Percentiles rank a stretch among this genome's conserved stretches.
Evolutionary conservation across 2,329 filamentous ascomycete species (phyloP).

Genomic region (Calonectria fujianensis): DNA sequence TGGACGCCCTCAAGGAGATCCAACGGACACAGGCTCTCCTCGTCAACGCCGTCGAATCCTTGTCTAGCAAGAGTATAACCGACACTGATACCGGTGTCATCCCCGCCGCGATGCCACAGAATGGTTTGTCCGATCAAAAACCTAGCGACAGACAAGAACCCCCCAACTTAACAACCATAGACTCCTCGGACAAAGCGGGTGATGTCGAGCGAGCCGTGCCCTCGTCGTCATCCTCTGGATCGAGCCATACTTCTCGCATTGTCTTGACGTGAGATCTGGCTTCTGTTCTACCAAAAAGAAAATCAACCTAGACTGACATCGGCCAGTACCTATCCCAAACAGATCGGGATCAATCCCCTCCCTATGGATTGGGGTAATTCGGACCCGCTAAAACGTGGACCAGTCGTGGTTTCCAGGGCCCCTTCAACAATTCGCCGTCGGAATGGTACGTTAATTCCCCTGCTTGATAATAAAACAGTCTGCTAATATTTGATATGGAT

Average conservation of each 20-base stretch:
- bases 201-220: constrained; percentile 51
- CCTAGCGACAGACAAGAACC: constrained; percentile 39
- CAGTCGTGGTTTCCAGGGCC: constrained; percentile 89
- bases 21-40: constrained; percentile 65
- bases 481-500: constrained; percentile 43
- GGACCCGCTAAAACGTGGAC: constrained; percentile 85
- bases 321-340: constrained; percentile 87
- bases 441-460: constrained; percentile 77
- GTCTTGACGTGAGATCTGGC: constrained; percentile 69
- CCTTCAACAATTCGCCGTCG: constrained; percentile 85
- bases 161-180: constrained; percentile 39
- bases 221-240: constrained; percentile 51
- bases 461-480: constrained; percentile 34
- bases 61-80: constrained; percentile 57
- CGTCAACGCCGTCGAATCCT: constrained; percentile 62
- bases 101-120: constrained; percentile 29
- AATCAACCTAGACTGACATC: constrained; percentile 39
- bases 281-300: not conserved
- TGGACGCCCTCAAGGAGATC: constrained; percentile 62
- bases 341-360: constrained; percentile 94
- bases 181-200: constrained; percentile 38
- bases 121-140: constrained; percentile 38
- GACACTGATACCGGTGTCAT: constrained; percentile 35
- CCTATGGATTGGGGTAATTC: constrained; percentile 90
- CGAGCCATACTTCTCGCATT: constrained; percentile 70